Evolutionary conservation across 2,329 filamentous ascomycete genomes (phyloP), one percentile per base, ranked within the genome.

Genomic region (Colletotrichum godetiae): DNA sequence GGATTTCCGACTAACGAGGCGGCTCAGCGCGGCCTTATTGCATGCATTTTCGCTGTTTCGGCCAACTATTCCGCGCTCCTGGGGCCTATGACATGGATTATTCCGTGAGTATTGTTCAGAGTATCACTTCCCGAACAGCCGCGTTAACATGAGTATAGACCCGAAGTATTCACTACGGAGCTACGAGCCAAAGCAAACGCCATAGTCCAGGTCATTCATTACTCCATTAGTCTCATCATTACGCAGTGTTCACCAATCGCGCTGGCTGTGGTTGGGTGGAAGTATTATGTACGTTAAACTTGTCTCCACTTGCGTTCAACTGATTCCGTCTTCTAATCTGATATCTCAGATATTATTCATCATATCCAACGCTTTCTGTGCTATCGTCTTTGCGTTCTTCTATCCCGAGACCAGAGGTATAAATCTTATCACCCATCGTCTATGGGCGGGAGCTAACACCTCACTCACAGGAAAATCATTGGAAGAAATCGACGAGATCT

Each of bases 1-100:
- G 81, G 81, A 0, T 68, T 78, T 49, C 79, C 82, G 0, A 84
- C 83, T 1, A 84, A 84, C 68, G 79, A 76, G 35, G 81, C 81
- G 1, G 83, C 83, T 0, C 82, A 84, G 55, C 76, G 79, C 0
- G 83, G 81, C 1, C 77, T 84, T 0, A 84, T 84, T 57, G 82
- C 82, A 0, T 84, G 83, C 12, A 83, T 84, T 2, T 84, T 84
- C 71, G 80, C 82, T 24, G 83, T 84, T 3, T 84, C 83, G 13
- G 80, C 80, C 22, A 82, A 80, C 59, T 82, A 81, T 62, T 81
- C 80, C 6, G 82, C 83, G 19, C 75, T 84, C 1, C 74, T 84
- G 5, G 83, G 83, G 0, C 83, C 83, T 0, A 84, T 84, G 83
- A 84, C 83, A 0, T 84, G 83, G 83, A 84, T 84, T 8, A 83